phyloP scores from a whole-genome alignment of 768 basidiomycete species.

The Tylopilus cervinicoccineus region DNA sequence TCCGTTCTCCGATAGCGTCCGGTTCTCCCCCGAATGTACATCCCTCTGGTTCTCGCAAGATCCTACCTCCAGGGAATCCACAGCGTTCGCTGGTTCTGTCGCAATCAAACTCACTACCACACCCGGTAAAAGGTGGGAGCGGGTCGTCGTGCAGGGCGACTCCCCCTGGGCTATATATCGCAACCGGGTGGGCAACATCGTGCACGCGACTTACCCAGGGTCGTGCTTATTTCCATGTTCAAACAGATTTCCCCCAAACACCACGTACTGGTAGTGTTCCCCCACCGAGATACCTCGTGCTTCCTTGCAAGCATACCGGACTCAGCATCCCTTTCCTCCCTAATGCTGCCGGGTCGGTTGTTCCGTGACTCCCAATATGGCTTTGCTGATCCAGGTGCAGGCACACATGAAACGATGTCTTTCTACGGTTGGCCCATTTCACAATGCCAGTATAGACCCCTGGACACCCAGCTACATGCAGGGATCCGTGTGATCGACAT shows the following conservation, averaged over 20 bases:
- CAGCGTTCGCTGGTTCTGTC: conserved; percentile 7
- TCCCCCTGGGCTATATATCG: conserved; percentile 60
- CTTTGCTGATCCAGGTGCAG: conserved; percentile 1
- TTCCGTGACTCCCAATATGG: conserved; percentile 29
- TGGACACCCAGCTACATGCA: conserved; percentile 63
- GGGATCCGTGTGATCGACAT: conserved; percentile 85
- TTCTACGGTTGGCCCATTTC: conserved; percentile 84
- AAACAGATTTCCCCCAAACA: conserved; percentile 44
- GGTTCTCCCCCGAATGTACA: conserved; percentile 18
- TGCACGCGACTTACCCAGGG: neutral
- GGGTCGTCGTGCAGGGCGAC: conserved; percentile 36
- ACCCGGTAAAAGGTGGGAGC: conserved; percentile 42
- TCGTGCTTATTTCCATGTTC: conserved; percentile 3
- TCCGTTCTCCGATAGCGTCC: conserved; percentile 20
- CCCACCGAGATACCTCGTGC: conserved; percentile 52
- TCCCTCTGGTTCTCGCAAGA: conserved; percentile 16
- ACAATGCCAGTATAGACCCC: conserved; percentile 73
- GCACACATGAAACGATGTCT: conserved; percentile 46
- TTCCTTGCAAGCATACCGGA: conserved; percentile 67
- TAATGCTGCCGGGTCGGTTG: conserved; percentile 71
- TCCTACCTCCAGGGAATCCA: conserved; percentile 19
- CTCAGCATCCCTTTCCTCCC: conserved; percentile 58
- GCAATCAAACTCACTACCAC: conserved; percentile 20
- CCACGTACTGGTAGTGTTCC: conserved; percentile 52
- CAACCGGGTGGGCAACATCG: conserved; percentile 40